Percentiles rank a stretch among this genome's conserved stretches.
Conservation (phyloP, 2,329 filamentous ascomycete species). For the Pezicula neosporulosa region DNA sequence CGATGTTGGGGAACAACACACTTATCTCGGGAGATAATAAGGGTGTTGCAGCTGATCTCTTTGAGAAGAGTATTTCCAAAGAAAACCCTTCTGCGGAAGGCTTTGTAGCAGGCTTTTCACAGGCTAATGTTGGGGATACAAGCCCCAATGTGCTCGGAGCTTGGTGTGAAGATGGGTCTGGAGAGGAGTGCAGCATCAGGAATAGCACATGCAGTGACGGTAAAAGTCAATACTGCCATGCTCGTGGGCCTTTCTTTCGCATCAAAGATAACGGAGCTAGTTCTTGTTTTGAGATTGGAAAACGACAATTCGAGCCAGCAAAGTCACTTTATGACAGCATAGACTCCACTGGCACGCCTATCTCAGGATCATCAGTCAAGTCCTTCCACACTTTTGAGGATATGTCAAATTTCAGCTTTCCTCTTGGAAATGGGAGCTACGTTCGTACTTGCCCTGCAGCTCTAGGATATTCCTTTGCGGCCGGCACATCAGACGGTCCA, state of each 20-base stretch:
- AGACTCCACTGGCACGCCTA: conserved; percentile 34
- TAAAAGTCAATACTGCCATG: conserved; percentile 68
- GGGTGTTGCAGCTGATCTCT: conserved; percentile 81
- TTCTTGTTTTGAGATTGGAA: conserved; percentile 74
- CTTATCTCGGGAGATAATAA: conserved; percentile 95
- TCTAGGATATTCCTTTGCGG: conserved; percentile 88
- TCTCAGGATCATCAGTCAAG: conserved; percentile 65
- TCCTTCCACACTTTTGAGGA: conserved; percentile 85
- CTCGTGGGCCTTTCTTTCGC: conserved; percentile 66
- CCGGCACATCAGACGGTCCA: conserved; percentile 87
- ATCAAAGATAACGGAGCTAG: conserved; percentile 67
- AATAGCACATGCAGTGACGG: conserved; percentile 81
- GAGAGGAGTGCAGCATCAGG: conserved; percentile 66
- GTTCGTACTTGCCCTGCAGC: conserved; percentile 81
- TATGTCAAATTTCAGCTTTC: conserved; percentile 72
- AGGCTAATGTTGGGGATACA: conserved; percentile 88
- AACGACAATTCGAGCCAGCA: conserved; percentile 65
- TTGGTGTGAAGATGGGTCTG: conserved; percentile 83
- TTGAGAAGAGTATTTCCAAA: conserved; percentile 66
- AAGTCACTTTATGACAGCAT: conserved; percentile 56
- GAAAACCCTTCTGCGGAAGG: conserved; percentile 53
- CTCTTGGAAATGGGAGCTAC: conserved; percentile 65
- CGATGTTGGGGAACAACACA: conserved; percentile 87
- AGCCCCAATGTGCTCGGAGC: conserved; percentile 85
- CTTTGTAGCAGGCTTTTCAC: conserved; percentile 90